Evolutionary conservation across 768 basidiomycete species (phyloP).

Genomic region (Holtermanniella nyarrowii): DNA sequence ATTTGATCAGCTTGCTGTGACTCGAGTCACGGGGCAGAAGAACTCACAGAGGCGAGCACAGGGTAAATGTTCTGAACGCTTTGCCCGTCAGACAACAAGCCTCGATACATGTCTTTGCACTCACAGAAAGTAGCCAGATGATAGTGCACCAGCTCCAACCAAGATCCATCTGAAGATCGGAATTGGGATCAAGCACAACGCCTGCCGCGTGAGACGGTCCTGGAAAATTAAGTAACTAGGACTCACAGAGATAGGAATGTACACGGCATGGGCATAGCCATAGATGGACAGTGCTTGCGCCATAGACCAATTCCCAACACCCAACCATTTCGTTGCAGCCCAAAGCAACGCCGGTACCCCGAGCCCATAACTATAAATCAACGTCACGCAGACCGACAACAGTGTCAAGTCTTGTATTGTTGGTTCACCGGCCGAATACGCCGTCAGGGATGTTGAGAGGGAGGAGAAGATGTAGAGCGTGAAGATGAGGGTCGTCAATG

Average conservation of each 20-base stretch:
- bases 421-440: constrained; percentile 46
- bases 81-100: neutral
- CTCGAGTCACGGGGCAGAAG: neutral
- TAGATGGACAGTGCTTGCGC: constrained; percentile 51
- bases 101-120: no score
- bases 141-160: constrained; percentile 57
- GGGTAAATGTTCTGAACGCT: constrained; percentile 60
- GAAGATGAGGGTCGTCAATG: constrained; percentile 87
- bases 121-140: constrained; percentile 79
- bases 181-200: constrained; percentile 77
- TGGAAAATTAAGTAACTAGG: no score
- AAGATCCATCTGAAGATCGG: constrained; percentile 73
- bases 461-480: constrained; percentile 87
- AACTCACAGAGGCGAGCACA: constrained; percentile 65
- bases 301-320: constrained; percentile 80
- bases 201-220: no score
- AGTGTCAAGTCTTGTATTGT: constrained; percentile 57
- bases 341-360: constrained; percentile 72
- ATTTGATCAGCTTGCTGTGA: constrained; percentile 1
- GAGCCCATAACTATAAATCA: constrained; percentile 73
- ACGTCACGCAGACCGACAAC: constrained; percentile 65
- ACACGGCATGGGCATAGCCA: constrained; percentile 43
- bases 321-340: constrained; percentile 71
- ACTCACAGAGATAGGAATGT: constrained; percentile 32
- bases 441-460: constrained; percentile 72